Evolutionary conservation across 2,329 filamentous ascomycete species (phyloP).

Genomic region (Colletotrichum euphorbiae): DNA sequence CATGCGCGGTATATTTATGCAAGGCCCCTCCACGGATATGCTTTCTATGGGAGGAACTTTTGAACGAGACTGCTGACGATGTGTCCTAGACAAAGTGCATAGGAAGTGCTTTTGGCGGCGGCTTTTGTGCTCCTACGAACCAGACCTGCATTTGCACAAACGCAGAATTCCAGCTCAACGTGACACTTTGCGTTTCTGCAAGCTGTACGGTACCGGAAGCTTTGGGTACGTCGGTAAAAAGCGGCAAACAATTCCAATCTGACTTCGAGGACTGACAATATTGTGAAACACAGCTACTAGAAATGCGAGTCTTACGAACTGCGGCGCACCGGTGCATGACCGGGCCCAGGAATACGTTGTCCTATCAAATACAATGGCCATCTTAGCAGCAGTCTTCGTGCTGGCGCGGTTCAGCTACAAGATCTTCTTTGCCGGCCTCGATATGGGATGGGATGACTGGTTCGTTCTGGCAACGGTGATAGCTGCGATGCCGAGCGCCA

Average conservation of each 20-base stretch:
- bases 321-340: slow-evolving; percentile 43
- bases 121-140: slow-evolving; percentile 41
- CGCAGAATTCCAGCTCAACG: slow-evolving; percentile 38
- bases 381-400: slow-evolving; percentile 51
- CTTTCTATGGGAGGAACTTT: no score
- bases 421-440: slow-evolving; percentile 47
- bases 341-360: slow-evolving; percentile 49
- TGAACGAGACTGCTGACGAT: no score
- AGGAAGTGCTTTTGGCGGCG: slow-evolving; percentile 26
- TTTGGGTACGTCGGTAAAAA: slow-evolving; percentile 27
- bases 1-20: slow-evolving; percentile 38
- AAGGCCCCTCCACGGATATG: no score
- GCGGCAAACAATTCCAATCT: not conserved
- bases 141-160: slow-evolving; percentile 43
- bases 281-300: slow-evolving; percentile 37
- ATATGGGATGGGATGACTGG: slow-evolving; percentile 53
- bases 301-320: slow-evolving; percentile 45
- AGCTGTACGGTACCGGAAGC: slow-evolving; percentile 42
- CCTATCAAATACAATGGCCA: slow-evolving; percentile 47
- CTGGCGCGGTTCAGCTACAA: slow-evolving; percentile 52
- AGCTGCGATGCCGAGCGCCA: slow-evolving; percentile 45
- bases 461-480: slow-evolving; percentile 46
- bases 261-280: not conserved
- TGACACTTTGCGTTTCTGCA: slow-evolving; percentile 40
- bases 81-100: slow-evolving; percentile 31